Evolutionary conservation across 495 filamentous ascomycete genomes (phyloP), one percentile per base, ranked within the genome.

Genomic region (Aspergillus kassunensis): DNA sequence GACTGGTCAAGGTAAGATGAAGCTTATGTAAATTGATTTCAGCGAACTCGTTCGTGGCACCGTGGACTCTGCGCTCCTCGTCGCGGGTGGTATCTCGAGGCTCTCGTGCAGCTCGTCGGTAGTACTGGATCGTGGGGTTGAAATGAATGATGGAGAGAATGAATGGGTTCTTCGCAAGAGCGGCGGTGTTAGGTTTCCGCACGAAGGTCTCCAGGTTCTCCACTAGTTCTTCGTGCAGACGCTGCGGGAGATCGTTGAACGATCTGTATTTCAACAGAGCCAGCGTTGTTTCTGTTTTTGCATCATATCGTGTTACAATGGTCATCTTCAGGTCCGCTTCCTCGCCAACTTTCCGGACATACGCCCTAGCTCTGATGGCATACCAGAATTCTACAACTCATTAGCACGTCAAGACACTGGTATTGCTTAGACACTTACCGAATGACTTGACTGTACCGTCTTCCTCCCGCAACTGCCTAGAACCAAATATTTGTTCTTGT

Each of bases 261-360:
- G 49, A 51, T 36, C 49, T n/a, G 19, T 51, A 51, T 25, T 51
- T 51, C 25, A 51, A 20, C 39, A 51, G 29, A 4, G 31, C 49
- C 19, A 51, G 12, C 1, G 49, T 51, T 7, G 49, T 43, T 0
- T 51, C 37, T n/a, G 49, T 34, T 15, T 34, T 37, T 11, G 49
- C 39, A n/a, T 51, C 49, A n/a, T 51, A 51, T n/a, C 49, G 49
- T 6, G 49, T 51, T 40, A 51, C 49, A 19, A 51, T 44, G 16
- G 49, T 51, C 49, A 51, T 51, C 25, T 51, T 51, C 7, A 51
- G 49, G 18, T 51, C 49, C 2, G 49, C 49, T 25, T 51, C 49
- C 10, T 51, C 31, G 18, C 40, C 49, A 0, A 51, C 2, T 9
- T 44, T 33, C 20, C 25, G 49, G 15, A 51, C 49, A 24, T 51